Conservation (phyloP, 768 basidiomycete species). For the Rubroboletus satanas region DNA sequence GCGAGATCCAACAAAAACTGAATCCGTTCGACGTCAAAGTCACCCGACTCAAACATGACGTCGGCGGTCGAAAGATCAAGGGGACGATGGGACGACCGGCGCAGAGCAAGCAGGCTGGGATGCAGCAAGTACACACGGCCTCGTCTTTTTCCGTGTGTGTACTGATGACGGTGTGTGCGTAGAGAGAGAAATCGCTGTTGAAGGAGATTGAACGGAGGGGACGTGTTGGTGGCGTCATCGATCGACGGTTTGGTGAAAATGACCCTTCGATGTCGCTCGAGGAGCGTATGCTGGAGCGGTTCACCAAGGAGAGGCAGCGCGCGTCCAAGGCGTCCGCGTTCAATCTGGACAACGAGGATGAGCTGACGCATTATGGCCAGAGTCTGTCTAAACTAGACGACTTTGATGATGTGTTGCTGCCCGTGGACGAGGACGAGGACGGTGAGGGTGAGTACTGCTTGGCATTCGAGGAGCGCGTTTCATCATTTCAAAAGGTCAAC, state of each 20-base stretch:
- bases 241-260: slow-evolving; percentile 95
- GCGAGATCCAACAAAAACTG: slow-evolving; percentile 78
- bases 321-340: slow-evolving; percentile 72
- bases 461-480: neutral
- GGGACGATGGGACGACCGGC: slow-evolving; percentile 82
- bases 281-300: slow-evolving; percentile 95
- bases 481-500: slow-evolving; percentile 46
- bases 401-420: slow-evolving; percentile 63
- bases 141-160: neutral
- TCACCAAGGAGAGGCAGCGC: slow-evolving; percentile 85
- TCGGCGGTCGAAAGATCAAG: slow-evolving; percentile 83
- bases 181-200: slow-evolving; percentile 85
- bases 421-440: slow-evolving; percentile 53
- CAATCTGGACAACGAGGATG: slow-evolving; percentile 89
- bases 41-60: slow-evolving; percentile 89
- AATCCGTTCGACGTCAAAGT: slow-evolving; percentile 95
- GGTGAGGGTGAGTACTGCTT: slow-evolving; percentile 36
- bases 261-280: slow-evolving; percentile 90
- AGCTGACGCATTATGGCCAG: slow-evolving; percentile 89
- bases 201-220: slow-evolving; percentile 83
- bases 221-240: slow-evolving; percentile 84
- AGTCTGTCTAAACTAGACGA: slow-evolving; percentile 82
- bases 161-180: neutral
- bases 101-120: slow-evolving; percentile 83
- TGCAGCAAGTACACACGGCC: slow-evolving; percentile 68